Base-by-base conservation (phyloP, 2,329 filamentous ascomycete species). In the Aspergillus awamori region DNA sequence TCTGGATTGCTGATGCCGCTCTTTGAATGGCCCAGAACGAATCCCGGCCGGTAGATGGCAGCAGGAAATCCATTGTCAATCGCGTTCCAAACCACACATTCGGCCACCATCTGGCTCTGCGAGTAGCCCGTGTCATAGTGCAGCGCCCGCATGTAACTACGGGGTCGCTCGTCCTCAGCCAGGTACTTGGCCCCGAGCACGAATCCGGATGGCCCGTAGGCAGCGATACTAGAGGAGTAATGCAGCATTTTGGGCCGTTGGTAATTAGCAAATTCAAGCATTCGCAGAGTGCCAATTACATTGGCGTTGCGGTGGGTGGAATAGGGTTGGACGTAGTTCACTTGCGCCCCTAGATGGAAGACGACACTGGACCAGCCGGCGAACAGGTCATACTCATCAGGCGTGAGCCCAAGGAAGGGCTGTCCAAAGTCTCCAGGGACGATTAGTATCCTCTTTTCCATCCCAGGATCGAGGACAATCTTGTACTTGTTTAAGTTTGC, bases 71-170 rank as follows among this genome's bases (percentile, higher is more conserved):
- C 66, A 10, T 63, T 65, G 2, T 36, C 30, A 6, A 64, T 64
- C 1, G 65, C 65, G 13, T 65, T 59, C 63, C 63, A 65, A 4
- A 59, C 53, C 7, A 71, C 61, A 5, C 43, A 59, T 38, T 71
- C 69, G 0, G 61, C 65, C 8, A 70, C 69, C 20, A 58, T 60
- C 28, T 71, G 64, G 58, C 67, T 71, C 5, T 59, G 60, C 0
- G 63, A 53, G 24, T 71, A 71, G 11, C 69, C 67, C 2, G 59
- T 58, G 15, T 59, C 55, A 8, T 64, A 39, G 10, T 49, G n/a
- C 13, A 62, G 51, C 4, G 47, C 38, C 15, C 15, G 17, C 15
- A 41, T 17, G 17, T 17, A 17, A 8, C 15, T 7, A 7, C 17
- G 15, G 3, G 17, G 38, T 7, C 17, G 15, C 15, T 17, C 38